Conservation (phyloP, 306 rosid genomes). For the Lathyrus aphaca region DNA sequence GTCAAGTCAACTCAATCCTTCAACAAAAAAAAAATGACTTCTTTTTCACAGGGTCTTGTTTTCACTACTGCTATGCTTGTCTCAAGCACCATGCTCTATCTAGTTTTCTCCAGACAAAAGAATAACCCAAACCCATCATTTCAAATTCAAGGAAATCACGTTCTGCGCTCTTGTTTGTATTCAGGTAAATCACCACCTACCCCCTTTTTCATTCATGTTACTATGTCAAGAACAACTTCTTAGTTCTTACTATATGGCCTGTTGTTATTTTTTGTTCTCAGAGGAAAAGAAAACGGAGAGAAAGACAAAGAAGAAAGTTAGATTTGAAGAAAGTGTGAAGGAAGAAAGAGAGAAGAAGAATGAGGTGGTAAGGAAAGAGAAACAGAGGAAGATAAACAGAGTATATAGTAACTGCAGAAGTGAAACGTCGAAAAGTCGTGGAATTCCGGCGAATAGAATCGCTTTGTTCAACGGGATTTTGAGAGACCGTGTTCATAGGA, state of each 20-base stretch:
- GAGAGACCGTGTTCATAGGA: conserved; percentile 39
- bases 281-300: conserved; percentile 54
- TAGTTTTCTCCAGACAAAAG: conserved; percentile 42
- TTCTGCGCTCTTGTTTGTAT: conserved; percentile 62
- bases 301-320: conserved; percentile 68
- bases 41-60: conserved; percentile 52
- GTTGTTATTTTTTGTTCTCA: neutral
- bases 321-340: conserved; percentile 74
- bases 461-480: conserved; percentile 50
- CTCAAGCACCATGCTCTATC: conserved; percentile 54
- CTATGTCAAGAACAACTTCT: neutral
- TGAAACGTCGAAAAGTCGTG: conserved; percentile 16
- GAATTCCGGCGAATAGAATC: conserved; percentile 47
- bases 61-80: conserved; percentile 62
- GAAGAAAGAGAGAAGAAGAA: conserved; percentile 40
- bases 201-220: neutral
- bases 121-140: neutral
- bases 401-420: conserved; percentile 35
- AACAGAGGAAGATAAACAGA: conserved; percentile 44
- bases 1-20: conserved; percentile 33
- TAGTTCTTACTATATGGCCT: neutral
- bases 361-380: conserved; percentile 28
- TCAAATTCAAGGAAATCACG: conserved; percentile 5
- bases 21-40: conserved; percentile 40
- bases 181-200: conserved; percentile 50